A percentile compares a stretch with the other conserved stretches of the same genome.
Evolutionary conservation across 176 grass and related monocot species (phyloP).

Genomic region (Microstegium vimineum): DNA sequence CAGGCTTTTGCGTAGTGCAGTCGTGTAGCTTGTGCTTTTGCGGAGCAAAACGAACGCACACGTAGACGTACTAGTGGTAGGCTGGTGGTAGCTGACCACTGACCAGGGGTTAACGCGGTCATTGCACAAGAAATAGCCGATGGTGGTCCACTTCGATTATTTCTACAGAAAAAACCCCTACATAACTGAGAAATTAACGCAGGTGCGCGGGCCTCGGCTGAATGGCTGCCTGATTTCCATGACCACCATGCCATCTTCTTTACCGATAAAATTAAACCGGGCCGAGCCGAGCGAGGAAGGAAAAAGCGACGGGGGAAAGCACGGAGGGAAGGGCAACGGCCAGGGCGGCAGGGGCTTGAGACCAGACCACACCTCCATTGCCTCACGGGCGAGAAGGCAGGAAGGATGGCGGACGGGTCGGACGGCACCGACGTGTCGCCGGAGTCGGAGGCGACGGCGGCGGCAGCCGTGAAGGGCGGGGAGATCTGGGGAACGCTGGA

Average conservation of each 20-base stretch:
- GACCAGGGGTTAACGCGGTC: conserved; percentile 19
- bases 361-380: conserved; percentile 29
- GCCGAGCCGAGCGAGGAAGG: neutral
- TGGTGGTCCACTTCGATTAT: neutral
- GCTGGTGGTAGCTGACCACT: neutral
- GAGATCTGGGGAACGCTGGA: conserved; percentile 99
- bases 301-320: neutral
- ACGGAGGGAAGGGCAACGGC: neutral
- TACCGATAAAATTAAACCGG: conserved; percentile 31
- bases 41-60: neutral
- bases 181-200: neutral
- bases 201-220: neutral
- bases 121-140: neutral
- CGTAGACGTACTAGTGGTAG: neutral
- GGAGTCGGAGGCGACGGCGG: conserved; percentile 15
- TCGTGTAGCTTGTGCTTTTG: neutral
- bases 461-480: neutral
- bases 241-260: neutral
- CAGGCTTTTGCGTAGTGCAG: neutral
- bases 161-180: neutral
- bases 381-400: neutral
- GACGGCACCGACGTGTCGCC: conserved; percentile 27
- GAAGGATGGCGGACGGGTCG: conserved; percentile 36
- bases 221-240: neutral
- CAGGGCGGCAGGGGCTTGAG: neutral